These are phyloP conservation scores for Zymoseptoria pseudotritici DNA, from an alignment of 2,329 filamentous ascomycete genomes.

Conservation along the genomic window DNA sequence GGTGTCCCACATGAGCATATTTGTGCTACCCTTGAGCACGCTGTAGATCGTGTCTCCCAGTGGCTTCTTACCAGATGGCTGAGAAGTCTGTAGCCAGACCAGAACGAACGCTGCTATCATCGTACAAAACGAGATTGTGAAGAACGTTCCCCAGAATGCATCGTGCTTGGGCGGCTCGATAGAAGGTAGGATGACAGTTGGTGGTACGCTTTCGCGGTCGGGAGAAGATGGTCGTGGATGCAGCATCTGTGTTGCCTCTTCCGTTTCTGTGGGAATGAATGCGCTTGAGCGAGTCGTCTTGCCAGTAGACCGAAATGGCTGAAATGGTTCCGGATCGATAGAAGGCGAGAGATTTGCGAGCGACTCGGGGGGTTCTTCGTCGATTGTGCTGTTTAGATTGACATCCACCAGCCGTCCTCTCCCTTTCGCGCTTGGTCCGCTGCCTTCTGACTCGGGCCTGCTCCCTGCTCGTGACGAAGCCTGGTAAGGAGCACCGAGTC, in stretches of 20 bases:
- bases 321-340: constrained; percentile 20
- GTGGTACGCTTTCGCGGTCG: constrained; percentile 48
- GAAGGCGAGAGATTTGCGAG: constrained; percentile 13
- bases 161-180: constrained; percentile 75
- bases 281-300: constrained; percentile 32
- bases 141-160: constrained; percentile 84
- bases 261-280: constrained; percentile 40
- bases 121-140: constrained; percentile 73
- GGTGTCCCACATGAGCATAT: constrained; percentile 85
- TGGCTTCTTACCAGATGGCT: constrained; percentile 59
- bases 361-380: constrained; percentile 35
- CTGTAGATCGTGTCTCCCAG: constrained; percentile 93
- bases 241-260: constrained; percentile 42
- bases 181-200: constrained; percentile 51
- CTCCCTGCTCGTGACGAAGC: constrained; percentile 34
- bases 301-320: constrained; percentile 13
- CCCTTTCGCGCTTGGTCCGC: constrained; percentile 45
- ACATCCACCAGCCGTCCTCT: constrained; percentile 74
- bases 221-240: constrained; percentile 43
- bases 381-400: constrained; percentile 62
- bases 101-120: constrained; percentile 84
- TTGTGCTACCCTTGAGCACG: constrained; percentile 75
- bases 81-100: constrained; percentile 79
- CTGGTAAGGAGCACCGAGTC: constrained; percentile 30
- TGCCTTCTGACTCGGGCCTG: constrained; percentile 35